These are phyloP conservation scores for Vairimorpha ceranae DNA, from an alignment of 371 early-diverging fungal genomes.

Conservation along the genomic window DNA sequence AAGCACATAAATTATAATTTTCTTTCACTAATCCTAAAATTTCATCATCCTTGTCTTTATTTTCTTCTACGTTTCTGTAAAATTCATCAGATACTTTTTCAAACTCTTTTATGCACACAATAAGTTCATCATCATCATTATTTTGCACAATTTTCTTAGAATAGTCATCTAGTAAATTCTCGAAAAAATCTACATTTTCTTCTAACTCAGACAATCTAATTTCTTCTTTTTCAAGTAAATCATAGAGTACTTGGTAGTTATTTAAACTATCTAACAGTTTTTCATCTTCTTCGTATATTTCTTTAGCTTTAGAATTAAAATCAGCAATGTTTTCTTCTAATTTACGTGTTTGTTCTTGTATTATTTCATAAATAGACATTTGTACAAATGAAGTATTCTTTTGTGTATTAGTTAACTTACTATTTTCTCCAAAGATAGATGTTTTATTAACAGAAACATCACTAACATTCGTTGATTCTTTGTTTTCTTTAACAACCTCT, in stretches of 20 bases:
- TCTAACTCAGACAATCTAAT: constrained; percentile 43
- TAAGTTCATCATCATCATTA: constrained; percentile 8
- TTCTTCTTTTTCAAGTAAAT: constrained; percentile 42
- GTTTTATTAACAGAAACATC: background rate
- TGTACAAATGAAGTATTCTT: constrained; percentile 26
- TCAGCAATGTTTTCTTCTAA: constrained; percentile 53
- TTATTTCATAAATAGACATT: constrained; percentile 49
- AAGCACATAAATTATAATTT: constrained; percentile 44
- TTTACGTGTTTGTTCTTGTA: constrained; percentile 40
- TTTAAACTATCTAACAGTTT: constrained; percentile 49
- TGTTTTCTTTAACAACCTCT: no score
- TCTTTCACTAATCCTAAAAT: constrained; percentile 58
- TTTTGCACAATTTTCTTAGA: constrained; percentile 8
- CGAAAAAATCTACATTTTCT: constrained; percentile 51
- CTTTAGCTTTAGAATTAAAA: constrained; percentile 48
- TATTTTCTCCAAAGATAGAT: background rate
- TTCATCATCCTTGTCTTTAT: constrained; percentile 56
- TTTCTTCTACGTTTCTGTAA: constrained; percentile 35
- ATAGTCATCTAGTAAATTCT: constrained; percentile 20
- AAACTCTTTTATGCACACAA: constrained; percentile 37
- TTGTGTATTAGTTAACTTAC: background rate
- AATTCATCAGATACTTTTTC: constrained; percentile 54
- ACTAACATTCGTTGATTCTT: no score
- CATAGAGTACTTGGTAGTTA: constrained; percentile 37
- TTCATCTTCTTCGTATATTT: constrained; percentile 50